A percentile compares a stretch with the other conserved stretches of the same genome.
Evolutionary conservation across 176 grass and related monocot genomes (phyloP).

Genomic region (Oryza nivara): DNA sequence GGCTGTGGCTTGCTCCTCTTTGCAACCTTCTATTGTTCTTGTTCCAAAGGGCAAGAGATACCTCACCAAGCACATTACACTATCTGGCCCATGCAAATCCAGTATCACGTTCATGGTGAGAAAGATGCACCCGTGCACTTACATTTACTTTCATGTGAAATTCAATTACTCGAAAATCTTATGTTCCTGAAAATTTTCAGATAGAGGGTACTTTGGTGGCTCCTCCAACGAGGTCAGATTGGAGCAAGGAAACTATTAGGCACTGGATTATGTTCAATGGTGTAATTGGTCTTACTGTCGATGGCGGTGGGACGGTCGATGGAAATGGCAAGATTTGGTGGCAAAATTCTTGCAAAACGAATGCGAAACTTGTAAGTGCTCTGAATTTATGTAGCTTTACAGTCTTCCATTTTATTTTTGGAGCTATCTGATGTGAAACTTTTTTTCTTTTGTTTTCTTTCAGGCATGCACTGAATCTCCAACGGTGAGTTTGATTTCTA

Average conservation of each 20-base stretch:
- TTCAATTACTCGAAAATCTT: background rate
- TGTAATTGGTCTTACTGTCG: conserved; percentile 47
- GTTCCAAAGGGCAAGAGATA: conserved; percentile 50
- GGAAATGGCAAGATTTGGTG: conserved; percentile 82
- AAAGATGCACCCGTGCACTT: background rate
- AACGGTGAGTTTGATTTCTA: conserved; percentile 35
- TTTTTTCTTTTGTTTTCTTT: conserved; percentile 11
- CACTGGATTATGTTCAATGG: conserved; percentile 60
- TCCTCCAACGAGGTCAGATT: conserved; percentile 45
- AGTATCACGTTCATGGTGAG: conserved; percentile 53
- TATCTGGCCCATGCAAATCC: conserved; percentile 67
- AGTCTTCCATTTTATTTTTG: background rate
- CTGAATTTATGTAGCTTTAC: background rate
- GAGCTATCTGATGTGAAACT: conserved; percentile 27
- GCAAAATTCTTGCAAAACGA: conserved; percentile 63
- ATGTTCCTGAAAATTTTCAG: conserved; percentile 17
- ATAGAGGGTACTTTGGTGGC: conserved; percentile 65
- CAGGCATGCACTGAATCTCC: conserved; percentile 63
- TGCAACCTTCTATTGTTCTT: conserved; percentile 36
- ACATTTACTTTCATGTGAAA: background rate
- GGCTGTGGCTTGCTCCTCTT: conserved; percentile 58
- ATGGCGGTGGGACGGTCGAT: conserved; percentile 61
- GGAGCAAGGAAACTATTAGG: conserved; percentile 37
- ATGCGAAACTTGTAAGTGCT: conserved; percentile 53
- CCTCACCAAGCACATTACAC: conserved; percentile 47